These are phyloP conservation scores for Drechslerella stenobrocha DNA, from an alignment of 2,329 filamentous ascomycete species.

Conservation along the genomic window DNA sequence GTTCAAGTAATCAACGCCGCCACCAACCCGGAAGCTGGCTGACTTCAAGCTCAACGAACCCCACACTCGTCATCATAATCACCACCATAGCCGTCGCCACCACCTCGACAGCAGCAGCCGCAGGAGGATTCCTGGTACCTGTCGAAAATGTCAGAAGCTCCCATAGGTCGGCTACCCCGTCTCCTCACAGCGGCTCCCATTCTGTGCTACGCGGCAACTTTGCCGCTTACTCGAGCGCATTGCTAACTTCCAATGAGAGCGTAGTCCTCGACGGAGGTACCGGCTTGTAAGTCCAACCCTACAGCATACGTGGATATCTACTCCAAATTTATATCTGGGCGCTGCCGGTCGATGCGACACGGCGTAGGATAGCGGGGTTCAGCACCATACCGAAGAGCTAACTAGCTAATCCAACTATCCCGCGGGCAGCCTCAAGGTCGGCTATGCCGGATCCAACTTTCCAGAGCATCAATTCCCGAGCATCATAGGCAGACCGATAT, in stretches of 20 bases:
- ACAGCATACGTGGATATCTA: background rate
- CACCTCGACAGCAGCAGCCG: slow-evolving; percentile 3
- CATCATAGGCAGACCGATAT: slow-evolving; percentile 95
- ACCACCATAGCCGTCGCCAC: slow-evolving; percentile 1
- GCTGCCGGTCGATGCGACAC: background rate
- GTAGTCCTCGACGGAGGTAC: slow-evolving; percentile 98
- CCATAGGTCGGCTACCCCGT: slow-evolving; percentile 38
- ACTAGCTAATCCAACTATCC: slow-evolving; percentile 10
- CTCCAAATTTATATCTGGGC: background rate
- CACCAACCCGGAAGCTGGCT: background rate
- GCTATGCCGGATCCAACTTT: slow-evolving; percentile 99
- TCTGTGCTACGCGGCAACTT: background rate
- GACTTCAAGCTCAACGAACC: slow-evolving; percentile 11
- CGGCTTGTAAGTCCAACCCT: slow-evolving; percentile 65
- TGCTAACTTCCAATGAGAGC: slow-evolving; percentile 1
- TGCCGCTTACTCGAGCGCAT: background rate
- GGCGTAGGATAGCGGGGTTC: slow-evolving; percentile 12
- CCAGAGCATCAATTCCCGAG: slow-evolving; percentile 98
- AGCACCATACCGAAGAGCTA: slow-evolving; percentile 16
- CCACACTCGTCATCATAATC: slow-evolving; percentile 25
- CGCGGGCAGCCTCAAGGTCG: slow-evolving; percentile 75
- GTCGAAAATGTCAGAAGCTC: slow-evolving; percentile 47
- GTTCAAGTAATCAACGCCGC: slow-evolving; percentile 1
- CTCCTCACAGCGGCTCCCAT: background rate
- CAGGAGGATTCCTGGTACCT: background rate